Evolutionary conservation across 371 early-diverging fungal genomes (phyloP).

Genomic region (Syncephalastrum contaminatum): DNA sequence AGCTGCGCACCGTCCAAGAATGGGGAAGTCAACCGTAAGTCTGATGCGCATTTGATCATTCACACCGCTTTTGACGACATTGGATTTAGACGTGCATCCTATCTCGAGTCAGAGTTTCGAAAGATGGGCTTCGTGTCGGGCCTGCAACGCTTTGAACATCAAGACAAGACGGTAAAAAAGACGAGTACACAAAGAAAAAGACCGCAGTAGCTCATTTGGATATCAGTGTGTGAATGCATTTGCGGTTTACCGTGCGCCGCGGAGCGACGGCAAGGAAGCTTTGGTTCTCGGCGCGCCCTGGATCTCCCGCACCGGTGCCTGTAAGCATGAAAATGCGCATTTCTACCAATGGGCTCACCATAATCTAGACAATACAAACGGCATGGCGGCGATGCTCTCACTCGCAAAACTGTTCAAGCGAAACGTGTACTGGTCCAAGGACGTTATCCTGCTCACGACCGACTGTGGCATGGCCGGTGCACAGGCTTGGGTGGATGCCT

Average conservation of each 20-base stretch:
- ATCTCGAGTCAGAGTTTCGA: slow-evolving; percentile 51
- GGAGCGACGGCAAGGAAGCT: slow-evolving; percentile 91
- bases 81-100: slow-evolving; percentile 47
- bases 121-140: slow-evolving; percentile 59
- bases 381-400: slow-evolving; percentile 70
- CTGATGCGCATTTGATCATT: too few species aligned
- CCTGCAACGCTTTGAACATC: slow-evolving; percentile 50
- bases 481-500: slow-evolving; percentile 89
- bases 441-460: slow-evolving; percentile 83
- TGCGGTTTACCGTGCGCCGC: slow-evolving; percentile 80
- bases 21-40: slow-evolving; percentile 28
- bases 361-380: slow-evolving; percentile 68
- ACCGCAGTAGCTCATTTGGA: slow-evolving; percentile 10
- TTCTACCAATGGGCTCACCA: not conserved
- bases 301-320: slow-evolving; percentile 57
- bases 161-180: slow-evolving; percentile 20
- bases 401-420: slow-evolving; percentile 76
- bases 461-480: slow-evolving; percentile 75
- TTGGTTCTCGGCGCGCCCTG: slow-evolving; percentile 81
- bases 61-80: not conserved
- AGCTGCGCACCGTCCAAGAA: slow-evolving; percentile 20
- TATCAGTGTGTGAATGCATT: slow-evolving; percentile 76
- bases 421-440: slow-evolving; percentile 91
- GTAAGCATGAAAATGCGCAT: slow-evolving; percentile 19
- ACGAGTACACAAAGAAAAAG: slow-evolving; percentile 21